These are phyloP conservation scores for Pistacia atlantica DNA, from an alignment of 345 rosid genomes.

Conservation along the genomic window DNA sequence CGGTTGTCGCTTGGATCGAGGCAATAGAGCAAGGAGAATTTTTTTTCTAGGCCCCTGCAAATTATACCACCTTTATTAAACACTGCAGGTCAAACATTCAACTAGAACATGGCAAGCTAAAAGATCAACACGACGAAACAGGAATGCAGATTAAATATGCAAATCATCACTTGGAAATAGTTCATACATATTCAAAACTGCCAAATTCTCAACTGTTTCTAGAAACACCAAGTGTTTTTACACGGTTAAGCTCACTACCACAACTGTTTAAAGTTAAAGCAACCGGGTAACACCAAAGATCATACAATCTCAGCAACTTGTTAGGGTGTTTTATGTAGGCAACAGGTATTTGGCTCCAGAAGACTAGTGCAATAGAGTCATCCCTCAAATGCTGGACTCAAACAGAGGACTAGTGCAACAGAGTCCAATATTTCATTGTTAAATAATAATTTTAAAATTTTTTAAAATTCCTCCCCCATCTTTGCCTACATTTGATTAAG, in stretches of 20 bases:
- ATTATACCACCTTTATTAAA: slow-evolving; percentile 19
- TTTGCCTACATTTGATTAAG: too few species aligned
- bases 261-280: background rate
- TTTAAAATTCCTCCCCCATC: too few species aligned
- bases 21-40: slow-evolving; percentile 72
- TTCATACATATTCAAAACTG: background rate
- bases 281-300: background rate
- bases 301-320: background rate
- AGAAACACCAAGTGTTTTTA: background rate
- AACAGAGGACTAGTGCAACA: too few species aligned
- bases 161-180: background rate
- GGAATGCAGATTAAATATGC: background rate
- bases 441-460: too few species aligned
- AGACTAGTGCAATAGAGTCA: too few species aligned
- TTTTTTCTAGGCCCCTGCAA: slow-evolving; percentile 96
- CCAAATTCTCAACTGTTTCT: slow-evolving; percentile 1
- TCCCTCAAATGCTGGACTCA: too few species aligned
- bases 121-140: background rate
- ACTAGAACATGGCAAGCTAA: background rate
- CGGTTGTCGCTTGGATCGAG: slow-evolving; percentile 53
- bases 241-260: background rate
- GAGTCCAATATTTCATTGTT: too few species aligned
- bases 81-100: background rate
- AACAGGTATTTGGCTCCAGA: too few species aligned
- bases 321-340: too few species aligned